Base-by-base conservation (phyloP, 2,329 filamentous ascomycete genomes). In the Ophiobolus disseminans region DNA sequence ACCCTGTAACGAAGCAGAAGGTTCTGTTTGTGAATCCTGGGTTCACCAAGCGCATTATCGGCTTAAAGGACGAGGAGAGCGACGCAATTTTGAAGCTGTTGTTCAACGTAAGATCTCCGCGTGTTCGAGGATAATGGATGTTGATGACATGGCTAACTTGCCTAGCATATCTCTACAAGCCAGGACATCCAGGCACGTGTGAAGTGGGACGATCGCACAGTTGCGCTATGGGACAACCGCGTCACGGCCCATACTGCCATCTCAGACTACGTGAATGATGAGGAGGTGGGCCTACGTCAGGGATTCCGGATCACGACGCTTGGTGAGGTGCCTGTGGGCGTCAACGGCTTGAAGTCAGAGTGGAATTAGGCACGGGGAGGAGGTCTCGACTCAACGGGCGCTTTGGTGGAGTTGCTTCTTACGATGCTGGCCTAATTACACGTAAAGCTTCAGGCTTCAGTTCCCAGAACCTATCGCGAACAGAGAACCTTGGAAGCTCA, bases 201-300 rank as follows among this genome's bases (percentile, higher is more conserved):
- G 40, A 87, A 86, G 69, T 94, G 89, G 89, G 84, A 86, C 63
- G 80, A 84, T 48, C 82, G 83, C 14, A 91, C 88, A 0, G 89
- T 93, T 2, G 87, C 92, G 2, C 83, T 92, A 1, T 93, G 89
- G 89, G 89, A 93, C 70, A 92, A 91, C 75, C 80, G 89, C 21
- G 82, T 91, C 0, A 90, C 87, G 5, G 81, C 84, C 61, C 90
- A 94, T 71, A 87, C 87, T 6, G 90, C 89, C 1, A 78, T 92
- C 25, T 78, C 91, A 1, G 90, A 94, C 69, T 95, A 64, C 32
- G 53, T 60, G 4, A 55, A 48, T 25, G 62, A 62, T 19, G 58
- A 62, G 20, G 60, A 55, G 2, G 59, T 59, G 40, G 59, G 55
- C 19, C 36, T 64, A 16, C 47, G 57, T n/a, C 62, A 65, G 31